Percentiles rank a stretch among this genome's conserved stretches.
These are phyloP conservation scores for Mycena kentingensis DNA, from an alignment of 768 basidiomycete genomes.

Conservation along the genomic window DNA sequence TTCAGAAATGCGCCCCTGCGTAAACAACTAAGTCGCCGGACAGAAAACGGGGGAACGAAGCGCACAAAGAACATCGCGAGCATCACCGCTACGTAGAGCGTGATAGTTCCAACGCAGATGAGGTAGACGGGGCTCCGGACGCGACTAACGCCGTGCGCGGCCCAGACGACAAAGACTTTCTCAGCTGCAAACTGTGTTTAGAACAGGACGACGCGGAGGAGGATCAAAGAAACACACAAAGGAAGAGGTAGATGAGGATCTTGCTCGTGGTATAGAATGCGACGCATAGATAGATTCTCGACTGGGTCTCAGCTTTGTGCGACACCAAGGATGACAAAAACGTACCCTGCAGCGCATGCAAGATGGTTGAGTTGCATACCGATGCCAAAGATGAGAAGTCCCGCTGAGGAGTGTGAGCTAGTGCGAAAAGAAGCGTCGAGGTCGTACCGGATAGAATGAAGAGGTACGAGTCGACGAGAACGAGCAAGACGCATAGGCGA, in stretches of 20 bases:
- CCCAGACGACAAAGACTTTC: conserved; percentile 48
- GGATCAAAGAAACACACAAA: conserved; percentile 29
- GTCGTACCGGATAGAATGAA: conserved; percentile 44
- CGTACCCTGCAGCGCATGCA: conserved; percentile 42
- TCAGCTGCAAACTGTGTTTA: conserved; percentile 33
- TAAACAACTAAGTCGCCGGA: background rate
- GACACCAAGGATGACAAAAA: too few relatives aligned
- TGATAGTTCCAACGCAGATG: conserved; percentile 37
- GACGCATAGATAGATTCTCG: conserved; percentile 48
- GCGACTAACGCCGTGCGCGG: conserved; percentile 28
- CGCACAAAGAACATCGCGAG: conserved; percentile 39
- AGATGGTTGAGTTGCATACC: conserved; percentile 38
- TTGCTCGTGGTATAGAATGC: conserved; percentile 43
- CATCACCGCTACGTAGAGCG: conserved; percentile 41
- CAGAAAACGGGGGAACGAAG: conserved; percentile 3
- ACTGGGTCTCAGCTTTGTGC: too few relatives aligned
- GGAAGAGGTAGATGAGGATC: conserved; percentile 48
- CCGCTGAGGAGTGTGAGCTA: conserved; percentile 30
- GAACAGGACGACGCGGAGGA: background rate
- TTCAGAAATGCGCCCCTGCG: conserved; percentile 37
- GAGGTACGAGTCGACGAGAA: conserved; percentile 46
- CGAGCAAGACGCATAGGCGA: conserved; percentile 38
- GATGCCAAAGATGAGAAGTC: conserved; percentile 44
- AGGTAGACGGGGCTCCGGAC: conserved; percentile 44
- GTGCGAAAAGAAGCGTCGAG: background rate